These are phyloP conservation scores for Theobroma grandiflorum DNA, from an alignment of 441 rosid species.

Conservation along the genomic window DNA sequence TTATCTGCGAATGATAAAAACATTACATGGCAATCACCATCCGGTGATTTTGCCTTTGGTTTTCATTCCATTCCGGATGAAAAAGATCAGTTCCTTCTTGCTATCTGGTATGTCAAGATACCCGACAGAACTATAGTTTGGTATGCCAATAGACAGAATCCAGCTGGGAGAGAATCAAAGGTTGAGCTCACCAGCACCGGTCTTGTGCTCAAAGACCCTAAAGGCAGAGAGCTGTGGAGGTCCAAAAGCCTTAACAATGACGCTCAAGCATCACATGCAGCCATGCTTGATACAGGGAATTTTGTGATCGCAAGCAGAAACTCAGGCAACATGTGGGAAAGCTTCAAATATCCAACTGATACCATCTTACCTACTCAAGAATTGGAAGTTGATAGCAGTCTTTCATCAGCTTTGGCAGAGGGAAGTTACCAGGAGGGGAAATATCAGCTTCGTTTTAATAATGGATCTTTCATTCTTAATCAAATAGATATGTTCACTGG, in stretches of 20 bases:
- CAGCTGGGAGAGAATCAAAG: slow-evolving; percentile 30
- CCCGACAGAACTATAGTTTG: slow-evolving; percentile 39
- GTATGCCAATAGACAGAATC: slow-evolving; percentile 25
- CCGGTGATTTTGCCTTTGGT: slow-evolving; percentile 45
- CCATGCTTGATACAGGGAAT: slow-evolving; percentile 50
- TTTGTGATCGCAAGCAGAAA: slow-evolving; percentile 34
- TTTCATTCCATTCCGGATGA: slow-evolving; percentile 21
- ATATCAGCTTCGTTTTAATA: slow-evolving; percentile 33
- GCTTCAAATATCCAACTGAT: slow-evolving; percentile 51
- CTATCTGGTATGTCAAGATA: slow-evolving; percentile 39
- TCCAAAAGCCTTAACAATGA: neutral
- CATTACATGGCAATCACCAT: slow-evolving; percentile 35
- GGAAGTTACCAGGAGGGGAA: slow-evolving; percentile 41
- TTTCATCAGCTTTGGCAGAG: slow-evolving; percentile 26
- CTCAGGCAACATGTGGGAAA: slow-evolving; percentile 46
- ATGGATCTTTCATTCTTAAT: slow-evolving; percentile 30
- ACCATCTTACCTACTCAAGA: slow-evolving; percentile 52
- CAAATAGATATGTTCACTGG: slow-evolving; percentile 21
- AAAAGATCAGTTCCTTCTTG: slow-evolving; percentile 29
- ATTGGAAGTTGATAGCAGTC: slow-evolving; percentile 12
- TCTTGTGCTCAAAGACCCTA: slow-evolving; percentile 35
- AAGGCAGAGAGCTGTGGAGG: slow-evolving; percentile 40
- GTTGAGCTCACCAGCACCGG: slow-evolving; percentile 28
- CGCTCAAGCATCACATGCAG: slow-evolving; percentile 31
- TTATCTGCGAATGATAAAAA: slow-evolving; percentile 20